Percentiles rank a stretch among this genome's conserved stretches.
Evolutionary conservation across 202 grass and related monocot genomes (phyloP).

Genomic region (Dendrocalamus latiflorus): DNA sequence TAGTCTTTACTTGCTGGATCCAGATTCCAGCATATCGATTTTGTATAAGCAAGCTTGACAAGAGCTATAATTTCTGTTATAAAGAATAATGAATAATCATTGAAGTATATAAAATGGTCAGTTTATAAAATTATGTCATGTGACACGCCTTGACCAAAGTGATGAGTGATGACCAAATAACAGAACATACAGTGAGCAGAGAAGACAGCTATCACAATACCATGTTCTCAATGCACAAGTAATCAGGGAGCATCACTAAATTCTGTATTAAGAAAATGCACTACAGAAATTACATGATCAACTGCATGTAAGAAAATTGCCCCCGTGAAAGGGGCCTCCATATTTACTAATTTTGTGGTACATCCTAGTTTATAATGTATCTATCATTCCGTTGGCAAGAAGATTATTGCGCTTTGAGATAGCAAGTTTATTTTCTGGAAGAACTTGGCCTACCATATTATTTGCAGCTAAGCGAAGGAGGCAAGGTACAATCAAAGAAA

Average conservation of each 20-base stretch:
- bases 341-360: not conserved
- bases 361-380: not conserved
- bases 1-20: too few relatives aligned
- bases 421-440: not conserved
- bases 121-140: too few relatives aligned
- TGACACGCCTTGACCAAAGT: too few relatives aligned
- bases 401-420: not conserved
- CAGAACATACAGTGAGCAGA: not conserved
- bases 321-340: not conserved
- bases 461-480: not conserved
- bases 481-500: not conserved
- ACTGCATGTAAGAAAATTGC: not conserved
- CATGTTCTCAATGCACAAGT: not conserved
- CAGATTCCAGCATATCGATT: too few relatives aligned
- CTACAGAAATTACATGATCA: not conserved
- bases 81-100: too few relatives aligned
- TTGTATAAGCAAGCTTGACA: too few relatives aligned
- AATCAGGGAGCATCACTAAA: not conserved
- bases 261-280: too few relatives aligned
- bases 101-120: too few relatives aligned
- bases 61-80: too few relatives aligned
- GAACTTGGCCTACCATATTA: not conserved
- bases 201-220: not conserved
- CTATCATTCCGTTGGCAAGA: not conserved
- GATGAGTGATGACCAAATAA: too few relatives aligned